Base-by-base conservation (phyloP, 2,329 filamentous ascomycete genomes). In the Trichoderma harzianum region DNA sequence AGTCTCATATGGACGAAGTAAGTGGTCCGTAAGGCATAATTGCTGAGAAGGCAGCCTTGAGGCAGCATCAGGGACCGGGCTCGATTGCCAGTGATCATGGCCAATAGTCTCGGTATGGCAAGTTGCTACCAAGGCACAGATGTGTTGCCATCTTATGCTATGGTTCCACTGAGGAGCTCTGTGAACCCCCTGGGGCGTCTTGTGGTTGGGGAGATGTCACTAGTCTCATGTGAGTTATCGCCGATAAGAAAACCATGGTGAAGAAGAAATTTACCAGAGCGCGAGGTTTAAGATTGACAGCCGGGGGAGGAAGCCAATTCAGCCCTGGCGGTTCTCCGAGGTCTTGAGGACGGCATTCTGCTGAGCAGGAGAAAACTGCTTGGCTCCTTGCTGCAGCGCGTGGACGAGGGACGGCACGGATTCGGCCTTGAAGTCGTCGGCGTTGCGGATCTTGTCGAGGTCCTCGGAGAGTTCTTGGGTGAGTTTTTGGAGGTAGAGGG, bases 401-500 rank as follows among this genome's bases (percentile, higher is more conserved):
- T 88, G 84, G 39, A 94, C 86, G 55, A 94, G 85, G 77, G 93
- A 86, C 6, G 86, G 84, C 34, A 93, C 85, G 4, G 88, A 87
- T 66, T 89, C 89, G 72, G 84, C 83, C 78, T 89, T 90, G 82
- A 94, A 95, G 80, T 94, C 92, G 76, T 89, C 88, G 11, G 92
- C 90, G 8, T 77, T 80, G 74, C 92, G 88, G 73, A 94, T 84
- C 79, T 89, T 89, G 82, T 93, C 90, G 47, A 95, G 85, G 78
- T 94, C 92, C 75, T 93, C 90, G 14, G 90, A 89, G 70, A 95
- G 89, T 78, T 94, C 92, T 65, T 85, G 83, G 0, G 92, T 93
- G 7, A 90, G 84, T 72, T 88, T 89, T 76, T 91, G 89, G 61
- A 94, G 86, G 79, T 94, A 94, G 79, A 89, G 91, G 11, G 89